These are phyloP conservation scores for Biscutella laevigata DNA, from an alignment of 441 rosid species.

Conservation along the genomic window DNA sequence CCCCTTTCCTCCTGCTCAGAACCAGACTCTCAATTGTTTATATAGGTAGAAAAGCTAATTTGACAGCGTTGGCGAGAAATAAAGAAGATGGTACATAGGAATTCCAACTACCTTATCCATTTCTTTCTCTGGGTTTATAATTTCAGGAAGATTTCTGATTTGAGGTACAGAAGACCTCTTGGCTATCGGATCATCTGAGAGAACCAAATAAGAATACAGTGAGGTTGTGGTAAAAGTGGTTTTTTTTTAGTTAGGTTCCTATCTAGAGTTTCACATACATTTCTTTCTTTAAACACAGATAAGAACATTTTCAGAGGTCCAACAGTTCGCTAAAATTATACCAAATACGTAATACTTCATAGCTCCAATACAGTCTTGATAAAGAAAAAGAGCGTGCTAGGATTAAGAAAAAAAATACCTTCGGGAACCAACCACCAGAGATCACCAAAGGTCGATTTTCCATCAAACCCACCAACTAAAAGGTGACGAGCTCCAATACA, in stretches of 20 bases:
- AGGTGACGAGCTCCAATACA: constrained; percentile 68
- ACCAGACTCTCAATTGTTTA: not conserved
- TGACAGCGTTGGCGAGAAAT: not conserved
- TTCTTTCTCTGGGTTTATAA: constrained; percentile 26
- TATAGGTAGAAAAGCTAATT: constrained; percentile 12
- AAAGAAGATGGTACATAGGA: not conserved
- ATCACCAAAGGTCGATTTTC: constrained; percentile 87
- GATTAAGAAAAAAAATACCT: constrained; percentile 48
- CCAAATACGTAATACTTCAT: not conserved
- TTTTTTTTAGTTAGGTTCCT: not conserved
- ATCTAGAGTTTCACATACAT: not conserved
- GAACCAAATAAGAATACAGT: not conserved
- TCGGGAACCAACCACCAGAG: constrained; percentile 95
- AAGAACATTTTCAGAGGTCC: not conserved
- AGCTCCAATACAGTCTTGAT: not conserved
- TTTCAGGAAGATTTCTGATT: constrained; percentile 31
- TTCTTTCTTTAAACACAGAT: not conserved
- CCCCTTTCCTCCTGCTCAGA: constrained; percentile 53
- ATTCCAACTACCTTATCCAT: constrained; percentile 22
- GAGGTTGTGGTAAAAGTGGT: not conserved
- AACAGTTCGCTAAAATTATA: not conserved
- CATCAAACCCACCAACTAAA: constrained; percentile 92
- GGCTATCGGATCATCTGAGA: constrained; percentile 65
- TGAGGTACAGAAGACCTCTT: constrained; percentile 43
- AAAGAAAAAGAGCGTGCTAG: not conserved